Base-by-base conservation (phyloP, 106 monocot genomes). In the Posidonia australis region DNA sequence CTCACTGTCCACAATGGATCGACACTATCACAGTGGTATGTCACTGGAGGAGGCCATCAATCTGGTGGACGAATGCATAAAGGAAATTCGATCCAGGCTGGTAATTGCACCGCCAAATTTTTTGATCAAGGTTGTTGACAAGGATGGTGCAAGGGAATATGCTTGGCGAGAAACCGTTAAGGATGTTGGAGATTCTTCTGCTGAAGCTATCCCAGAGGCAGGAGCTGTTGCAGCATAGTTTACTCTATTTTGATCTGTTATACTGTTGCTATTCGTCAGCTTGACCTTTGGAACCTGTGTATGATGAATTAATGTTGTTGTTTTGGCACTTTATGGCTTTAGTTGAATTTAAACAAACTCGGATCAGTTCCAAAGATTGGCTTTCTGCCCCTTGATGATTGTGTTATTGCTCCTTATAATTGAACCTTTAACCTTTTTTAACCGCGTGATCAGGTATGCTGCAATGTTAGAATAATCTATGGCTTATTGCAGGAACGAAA, bases 111-210 rank as follows among this genome's bases (percentile, higher is more conserved):
- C 88, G 9, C 92, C 85, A 12, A 93, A 93, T 63, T 93, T 88
- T 22, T 72, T 93, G 22, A 93, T 93, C 71, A 93, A 93, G 85
- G 79, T 93, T 43, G 92, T 93, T 2, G 85, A 88, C 76, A 80
- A 88, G 74, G 85, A 88, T 36, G 92, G 92, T 0, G 92, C 92
- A 10, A 80, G 80, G 80, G 85, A 84, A 68, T 81, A 83, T 54
- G 88, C 88, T 1, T 83, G 92, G 92, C 88, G 92, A 31, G 85
- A 85, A 65, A 74, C 82, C 17, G 58, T 85, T 32, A 83, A 82
- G 42, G 81, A 79, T 21, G 41, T 66, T 16, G 67, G 16, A 51
- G 41, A 14, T 22, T 13, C 78, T 62, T 21, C 54, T 53, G 54
- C 61, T 48, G 54, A n/a, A 42, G 20, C 42, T 42, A 13, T 61